Evolutionary conservation across 805 yeast species (phyloP), one percentile per base, ranked within the genome.

Genomic region (Saturnispora mendoncae): DNA sequence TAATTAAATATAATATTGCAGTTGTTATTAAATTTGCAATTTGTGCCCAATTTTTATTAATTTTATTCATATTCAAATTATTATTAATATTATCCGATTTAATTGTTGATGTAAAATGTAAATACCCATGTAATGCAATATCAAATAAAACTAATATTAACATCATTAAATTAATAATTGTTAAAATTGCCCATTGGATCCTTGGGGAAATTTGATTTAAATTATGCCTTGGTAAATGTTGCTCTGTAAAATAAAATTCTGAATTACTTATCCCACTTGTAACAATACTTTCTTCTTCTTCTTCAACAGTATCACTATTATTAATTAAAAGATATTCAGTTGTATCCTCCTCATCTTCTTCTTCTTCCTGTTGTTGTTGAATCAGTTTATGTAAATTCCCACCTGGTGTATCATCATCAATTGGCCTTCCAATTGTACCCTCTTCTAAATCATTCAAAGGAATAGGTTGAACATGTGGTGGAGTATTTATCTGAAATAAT

Each of bases 91-190:
- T 9, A 10, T 5, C n/a, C 13, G 8, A 17, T 10, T 37, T 17
- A n/a, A 28, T 9, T 12, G 24, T 12, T 14, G 27, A 23, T 4
- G 38, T 32, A 21, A 39, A 33, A 17, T 23, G 18, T 12, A 39
- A 18, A 28, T 33, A 39, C 6, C 42, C 42, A 12, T 27, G 21
- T 9, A 39, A 7, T 9, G 24, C 25, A 13, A 39, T 27, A 28
- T 39, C 42, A 33, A 39, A 26, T n/a, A 39, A 14, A 12, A 39
- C 38, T 4, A 39, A 29, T 6, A 23, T 21, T 13, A 39, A 21
- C 12, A 39, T 20, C 13, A 39, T 15, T 7, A 39, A 10, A 15
- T 26, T 33, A 12, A 33, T 15, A 13, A 25, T 15, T 15, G 38
- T 26, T 20, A 39, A 18, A 10, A 33, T 21, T 14, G 24, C 27